phyloP scores from a whole-genome alignment of 352 stramenopile genomes.

The Globisporangium uncinulatum region DNA sequence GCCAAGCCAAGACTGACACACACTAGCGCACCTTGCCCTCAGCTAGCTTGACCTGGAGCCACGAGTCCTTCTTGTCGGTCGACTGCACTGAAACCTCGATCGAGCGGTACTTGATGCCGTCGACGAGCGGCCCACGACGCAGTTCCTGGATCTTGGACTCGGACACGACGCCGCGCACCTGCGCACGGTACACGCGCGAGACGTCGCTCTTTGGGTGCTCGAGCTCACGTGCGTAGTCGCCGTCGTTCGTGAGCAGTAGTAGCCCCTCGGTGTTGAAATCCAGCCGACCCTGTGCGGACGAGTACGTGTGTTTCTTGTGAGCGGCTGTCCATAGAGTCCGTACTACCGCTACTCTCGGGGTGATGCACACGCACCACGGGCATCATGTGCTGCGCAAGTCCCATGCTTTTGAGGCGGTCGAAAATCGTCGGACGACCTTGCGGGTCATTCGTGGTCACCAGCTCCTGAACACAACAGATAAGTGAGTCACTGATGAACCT shows the following conservation, averaged over 20 bases:
- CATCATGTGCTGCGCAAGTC: conserved; percentile 81
- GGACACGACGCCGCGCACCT: conserved; percentile 75
- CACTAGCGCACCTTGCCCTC: conserved; percentile 74
- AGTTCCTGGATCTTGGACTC: conserved; percentile 80
- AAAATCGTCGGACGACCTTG: conserved; percentile 86
- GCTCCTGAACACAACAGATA: conserved; percentile 31
- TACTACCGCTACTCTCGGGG: neutral
- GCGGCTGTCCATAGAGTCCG: neutral
- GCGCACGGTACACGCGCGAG: conserved; percentile 72
- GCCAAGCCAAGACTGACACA: neutral
- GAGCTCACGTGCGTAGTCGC: conserved; percentile 83
- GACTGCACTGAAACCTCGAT: conserved; percentile 72
- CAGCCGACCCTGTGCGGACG: conserved; percentile 58
- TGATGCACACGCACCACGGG: conserved; percentile 48
- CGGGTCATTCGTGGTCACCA: conserved; percentile 77
- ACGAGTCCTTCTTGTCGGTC: conserved; percentile 85
- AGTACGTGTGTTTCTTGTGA: neutral
- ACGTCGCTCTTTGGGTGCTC: conserved; percentile 84
- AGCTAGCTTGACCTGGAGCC: conserved; percentile 79
- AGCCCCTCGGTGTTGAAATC: conserved; percentile 92
- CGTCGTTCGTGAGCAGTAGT: conserved; percentile 90
- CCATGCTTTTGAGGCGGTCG: conserved; percentile 77
- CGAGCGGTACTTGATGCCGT: conserved; percentile 78
- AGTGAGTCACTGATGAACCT: neutral
- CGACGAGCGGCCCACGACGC: conserved; percentile 67